Base-by-base conservation (phyloP, 164 flowering plant genomes). In the Berberis thunbergii region DNA sequence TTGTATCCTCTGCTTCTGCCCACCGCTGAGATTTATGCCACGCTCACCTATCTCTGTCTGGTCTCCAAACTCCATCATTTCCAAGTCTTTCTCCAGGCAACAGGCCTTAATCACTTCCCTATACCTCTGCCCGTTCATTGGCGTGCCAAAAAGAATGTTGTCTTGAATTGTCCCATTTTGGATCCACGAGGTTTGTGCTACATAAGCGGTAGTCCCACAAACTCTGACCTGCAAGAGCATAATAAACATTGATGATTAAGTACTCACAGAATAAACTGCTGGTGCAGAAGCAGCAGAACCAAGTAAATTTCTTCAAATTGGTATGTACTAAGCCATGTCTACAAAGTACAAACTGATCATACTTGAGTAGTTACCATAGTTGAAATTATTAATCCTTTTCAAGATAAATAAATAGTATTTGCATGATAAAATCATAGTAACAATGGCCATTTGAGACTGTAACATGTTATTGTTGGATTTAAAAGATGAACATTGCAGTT, bases 41-140 rank as follows among this genome's bases (percentile, higher is more conserved):
- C 99, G 91, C 70, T 95, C 99, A 61, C 99, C 99, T 11, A 95
- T 95, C 79, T 95, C 99, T 1, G 99, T 95, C 70, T 91, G 90
- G 69, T 95, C 99, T 42, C 97, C 96, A 63, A 70, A 81, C 67
- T 95, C 99, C 99, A 95, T 91, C 96, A 88, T 89, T 67, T 89
- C 97, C 75, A 95, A 64, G 75, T 95, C 99, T 49, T 83, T 86
- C 76, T 81, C 96, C 72, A 95, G 76, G 76, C 86, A 82, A 62
- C 99, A 95, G 5, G 80, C 92, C 63, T 80, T 79, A 54, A 89
- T 68, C 26, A 73, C 89, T 74, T 95, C 89, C 49, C 63, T 81
- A 74, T 95, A 95, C 54, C 67, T 81, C n/a, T 64, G 75, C 43
- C 39, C 48, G 67, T 88, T 61, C 97, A 95, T 89, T 39, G 94